These are phyloP conservation scores for Mycena crocata DNA, from an alignment of 768 basidiomycete genomes.

Conservation along the genomic window DNA sequence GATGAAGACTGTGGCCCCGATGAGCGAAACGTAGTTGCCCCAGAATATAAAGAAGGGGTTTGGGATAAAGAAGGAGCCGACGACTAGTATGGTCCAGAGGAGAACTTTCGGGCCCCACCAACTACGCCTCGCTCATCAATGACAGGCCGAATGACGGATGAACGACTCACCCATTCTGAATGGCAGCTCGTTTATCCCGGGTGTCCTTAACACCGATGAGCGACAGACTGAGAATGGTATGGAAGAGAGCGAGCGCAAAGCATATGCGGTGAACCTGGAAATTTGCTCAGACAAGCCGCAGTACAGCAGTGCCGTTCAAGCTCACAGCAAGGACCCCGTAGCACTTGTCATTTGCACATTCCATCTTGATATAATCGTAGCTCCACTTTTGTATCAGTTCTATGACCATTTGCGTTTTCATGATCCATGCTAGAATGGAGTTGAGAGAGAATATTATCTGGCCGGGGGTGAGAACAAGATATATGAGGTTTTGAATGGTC, in stretches of 20 bases:
- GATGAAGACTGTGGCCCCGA: slow-evolving; percentile 95
- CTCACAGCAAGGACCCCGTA: slow-evolving; percentile 95
- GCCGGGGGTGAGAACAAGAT: background rate
- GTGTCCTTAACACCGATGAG: slow-evolving; percentile 93
- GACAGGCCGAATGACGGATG: slow-evolving; percentile 2
- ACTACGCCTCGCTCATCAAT: slow-evolving; percentile 52
- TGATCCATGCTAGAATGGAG: slow-evolving; percentile 96
- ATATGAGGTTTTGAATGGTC: slow-evolving; percentile 38
- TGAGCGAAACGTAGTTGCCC: slow-evolving; percentile 92
- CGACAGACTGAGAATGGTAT: slow-evolving; percentile 80
- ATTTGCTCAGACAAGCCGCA: slow-evolving; percentile 15
- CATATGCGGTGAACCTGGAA: slow-evolving; percentile 92
- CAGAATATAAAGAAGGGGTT: slow-evolving; percentile 99
- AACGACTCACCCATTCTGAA: slow-evolving; percentile 90
- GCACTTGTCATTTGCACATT: slow-evolving; percentile 91
- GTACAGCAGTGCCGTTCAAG: slow-evolving; percentile 24
- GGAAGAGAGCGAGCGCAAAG: slow-evolving; percentile 92
- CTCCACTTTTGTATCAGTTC: slow-evolving; percentile 91
- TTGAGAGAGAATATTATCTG: slow-evolving; percentile 96
- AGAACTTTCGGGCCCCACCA: slow-evolving; percentile 99
- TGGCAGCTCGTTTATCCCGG: slow-evolving; percentile 89
- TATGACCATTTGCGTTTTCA: slow-evolving; percentile 91
- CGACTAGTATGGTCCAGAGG: slow-evolving; percentile 86
- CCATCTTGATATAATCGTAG: slow-evolving; percentile 98
- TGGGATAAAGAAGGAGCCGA: slow-evolving; percentile 92